Evolutionary conservation across 2,329 filamentous ascomycete genomes (phyloP), one percentile per base, ranked within the genome.

Genomic region (Zopfia rhizophila): DNA sequence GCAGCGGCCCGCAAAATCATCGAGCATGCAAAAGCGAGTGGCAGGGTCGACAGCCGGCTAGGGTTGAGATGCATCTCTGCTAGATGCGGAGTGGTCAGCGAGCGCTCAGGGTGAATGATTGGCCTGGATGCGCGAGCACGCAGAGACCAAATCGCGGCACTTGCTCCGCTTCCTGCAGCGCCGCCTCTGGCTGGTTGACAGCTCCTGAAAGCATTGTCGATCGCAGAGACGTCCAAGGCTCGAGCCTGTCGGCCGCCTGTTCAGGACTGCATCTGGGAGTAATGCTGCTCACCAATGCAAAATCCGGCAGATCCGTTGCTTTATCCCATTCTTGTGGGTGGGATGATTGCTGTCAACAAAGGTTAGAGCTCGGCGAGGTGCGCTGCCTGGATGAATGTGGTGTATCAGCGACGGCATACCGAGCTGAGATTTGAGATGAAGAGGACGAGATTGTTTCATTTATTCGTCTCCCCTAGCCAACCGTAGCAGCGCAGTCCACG

Each of bases 171-270:
- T 27, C 24, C 24, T n/a, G 8, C 24, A n/a, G n/a, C 40, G n/a
- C 23, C 36, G 19, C 7, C 38, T 27, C 38, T 33, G 37, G 37
- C 37, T 40, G 37, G 37, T 23, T 29, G 38, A 14, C 10, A 13
- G 23, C 10, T 24, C 5, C 6, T 28, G 21, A n/a, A n/a, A n/a
- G n/a, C n/a, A n/a, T n/a, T n/a, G n/a, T n/a, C n/a, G n/a, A n/a
- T n/a, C n/a, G n/a, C n/a, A n/a, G n/a, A n/a, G n/a, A n/a, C n/a
- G n/a, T n/a, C n/a, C n/a, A n/a, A n/a, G n/a, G n/a, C n/a, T n/a
- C n/a, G n/a, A n/a, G n/a, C n/a, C n/a, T n/a, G n/a, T n/a, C n/a
- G n/a, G n/a, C n/a, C n/a, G n/a, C n/a, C n/a, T n/a, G n/a, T n/a
- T n/a, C n/a, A n/a, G n/a, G n/a, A n/a, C n/a, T n/a, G n/a, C n/a